These are phyloP conservation scores for Gliomastix tumulicola DNA, from an alignment of 2,329 filamentous ascomycete genomes.

Conservation along the genomic window DNA sequence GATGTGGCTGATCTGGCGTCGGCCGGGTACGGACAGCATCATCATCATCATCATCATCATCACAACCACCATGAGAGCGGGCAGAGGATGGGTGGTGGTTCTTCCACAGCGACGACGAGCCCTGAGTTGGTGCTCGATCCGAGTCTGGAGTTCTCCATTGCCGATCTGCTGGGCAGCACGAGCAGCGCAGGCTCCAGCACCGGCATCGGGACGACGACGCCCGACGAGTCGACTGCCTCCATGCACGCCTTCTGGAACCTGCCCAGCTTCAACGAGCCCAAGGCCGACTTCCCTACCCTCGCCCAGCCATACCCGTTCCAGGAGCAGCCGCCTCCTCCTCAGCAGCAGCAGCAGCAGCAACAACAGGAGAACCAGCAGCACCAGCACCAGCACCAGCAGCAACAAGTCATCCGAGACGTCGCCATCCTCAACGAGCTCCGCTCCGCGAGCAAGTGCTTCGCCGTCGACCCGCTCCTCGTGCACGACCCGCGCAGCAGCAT, in stretches of 20 bases:
- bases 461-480: conserved; percentile 22
- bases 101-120: too few relatives aligned
- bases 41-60: too few relatives aligned
- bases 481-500: conserved; percentile 25
- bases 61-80: too few relatives aligned
- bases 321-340: conserved; percentile 5
- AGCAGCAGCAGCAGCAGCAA: conserved; percentile 2
- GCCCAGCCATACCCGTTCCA: conserved; percentile 1
- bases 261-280: conserved; percentile 4
- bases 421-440: conserved; percentile 10
- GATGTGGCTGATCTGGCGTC: too few relatives aligned
- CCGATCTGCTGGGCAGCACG: conserved; percentile 18
- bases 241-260: conserved; percentile 16
- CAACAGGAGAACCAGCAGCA: conserved; percentile 6
- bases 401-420: conserved; percentile 19
- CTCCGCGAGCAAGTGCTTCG: conserved; percentile 10
- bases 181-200: background rate
- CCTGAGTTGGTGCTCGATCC: conserved; percentile 19
- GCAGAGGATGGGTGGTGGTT: too few relatives aligned
- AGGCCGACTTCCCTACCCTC: conserved; percentile 3
- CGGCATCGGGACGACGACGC: too few relatives aligned
- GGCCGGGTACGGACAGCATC: too few relatives aligned
- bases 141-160: conserved; percentile 24
- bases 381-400: conserved; percentile 3
- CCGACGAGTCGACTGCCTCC: too few relatives aligned